Conservation (phyloP, 1,284 basidiomycete species). For the Cutaneotrichosporon cyanovorans region DNA sequence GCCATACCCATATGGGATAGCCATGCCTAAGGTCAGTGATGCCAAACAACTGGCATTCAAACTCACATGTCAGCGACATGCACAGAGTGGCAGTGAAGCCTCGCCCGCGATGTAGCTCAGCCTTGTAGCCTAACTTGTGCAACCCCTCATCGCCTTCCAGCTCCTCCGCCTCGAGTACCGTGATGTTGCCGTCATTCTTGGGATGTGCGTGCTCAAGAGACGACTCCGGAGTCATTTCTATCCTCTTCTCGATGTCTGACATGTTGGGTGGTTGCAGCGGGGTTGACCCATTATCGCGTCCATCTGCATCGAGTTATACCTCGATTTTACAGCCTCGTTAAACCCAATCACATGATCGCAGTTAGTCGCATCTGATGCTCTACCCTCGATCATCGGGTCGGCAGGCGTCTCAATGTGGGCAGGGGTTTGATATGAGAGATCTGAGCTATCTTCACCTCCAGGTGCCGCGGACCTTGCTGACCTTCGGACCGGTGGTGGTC, state of each 20-base stretch:
- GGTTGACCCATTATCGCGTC: too few species aligned
- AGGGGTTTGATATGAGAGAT: too few species aligned
- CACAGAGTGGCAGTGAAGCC: slow-evolving; percentile 9
- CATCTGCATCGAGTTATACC: too few species aligned
- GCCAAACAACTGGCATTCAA: too few species aligned
- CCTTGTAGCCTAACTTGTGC: slow-evolving; percentile 15
- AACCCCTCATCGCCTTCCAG: slow-evolving; percentile 13
- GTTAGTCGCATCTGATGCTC: neutral
- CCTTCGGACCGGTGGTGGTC: too few species aligned
- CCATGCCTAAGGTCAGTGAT: slow-evolving; percentile 6
- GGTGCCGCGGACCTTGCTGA: too few species aligned
- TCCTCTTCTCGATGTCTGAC: too few species aligned
- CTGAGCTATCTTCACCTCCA: too few species aligned
- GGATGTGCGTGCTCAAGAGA: neutral
- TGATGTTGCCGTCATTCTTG: slow-evolving; percentile 12
- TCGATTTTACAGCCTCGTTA: too few species aligned
- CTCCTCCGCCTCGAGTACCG: slow-evolving; percentile 4
- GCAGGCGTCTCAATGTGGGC: too few species aligned
- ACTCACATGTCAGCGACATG: slow-evolving; percentile 13
- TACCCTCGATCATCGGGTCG: too few species aligned
- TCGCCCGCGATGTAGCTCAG: slow-evolving; percentile 9
- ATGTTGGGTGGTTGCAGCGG: too few species aligned
- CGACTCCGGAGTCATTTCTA: neutral
- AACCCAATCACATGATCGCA: neutral
- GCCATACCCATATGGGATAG: slow-evolving; percentile 10